Evolutionary conservation across 441 rosid genomes (phyloP), one percentile per base, ranked within the genome.

Genomic region (Melianthus villosus): DNA sequence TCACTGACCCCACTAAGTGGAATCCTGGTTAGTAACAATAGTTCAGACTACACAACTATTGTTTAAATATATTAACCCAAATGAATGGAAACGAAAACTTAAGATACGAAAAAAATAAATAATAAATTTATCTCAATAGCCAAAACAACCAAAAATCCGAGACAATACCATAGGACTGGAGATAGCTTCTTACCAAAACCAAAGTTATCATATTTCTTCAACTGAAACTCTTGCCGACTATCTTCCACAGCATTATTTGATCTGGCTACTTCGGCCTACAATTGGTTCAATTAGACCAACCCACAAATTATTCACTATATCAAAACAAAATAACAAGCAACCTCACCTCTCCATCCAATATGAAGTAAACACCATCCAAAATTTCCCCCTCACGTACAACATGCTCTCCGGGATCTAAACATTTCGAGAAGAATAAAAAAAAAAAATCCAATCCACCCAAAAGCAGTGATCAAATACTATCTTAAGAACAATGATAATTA

Each of bases 271-370:
- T 80, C 78, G 31, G 94, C 95, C 97, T 87, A 56, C 3, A 34
- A 49, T 4, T 47, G n/a, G n/a, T n/a, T n/a, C n/a, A n/a, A n/a
- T n/a, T n/a, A n/a, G n/a, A n/a, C n/a, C n/a, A n/a, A n/a, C n/a
- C n/a, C n/a, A n/a, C n/a, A n/a, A n/a, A 16, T 3, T 4, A 1
- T 25, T 25, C 6, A 15, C 11, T 4, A 9, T 22, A 51, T 30
- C 7, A 25, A 38, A 35, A 23, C 18, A 1, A 0, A 16, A 25
- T 38, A 16, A n/a, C 25, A 55, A 42, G 26, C 29, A 41, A 20
- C 56, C 53, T 38, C 44, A 82, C 97, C 92, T 80, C 85, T 53
- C 97, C 95, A 36, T 73, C 73, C 69, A 80, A 84, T 12, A 84
- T 67, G 39, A 89, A 76, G 62, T 72, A 83, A 33, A 77, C 47